Evolutionary conservation across 768 basidiomycete species (phyloP), one percentile per base, ranked within the genome.

Genomic region (Russula sp.): DNA sequence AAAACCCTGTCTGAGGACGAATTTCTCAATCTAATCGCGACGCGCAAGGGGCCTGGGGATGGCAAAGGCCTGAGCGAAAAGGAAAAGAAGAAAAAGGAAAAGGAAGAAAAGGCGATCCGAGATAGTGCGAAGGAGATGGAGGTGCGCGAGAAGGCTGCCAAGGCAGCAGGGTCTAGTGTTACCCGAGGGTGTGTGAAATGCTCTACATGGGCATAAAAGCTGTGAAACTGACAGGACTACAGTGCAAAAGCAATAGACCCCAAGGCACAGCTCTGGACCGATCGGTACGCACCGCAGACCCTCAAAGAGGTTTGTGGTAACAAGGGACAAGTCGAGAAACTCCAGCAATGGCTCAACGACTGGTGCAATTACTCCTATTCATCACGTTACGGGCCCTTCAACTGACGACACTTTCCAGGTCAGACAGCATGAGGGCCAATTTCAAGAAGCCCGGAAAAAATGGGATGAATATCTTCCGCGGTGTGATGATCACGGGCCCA

Each of bases 361-460:
- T 99, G 97, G 96, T 94, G 35, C 57, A 84, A 71, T 52, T 42
- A 14, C 45, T 22, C 44, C 27, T 34, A 27, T 16, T 16, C 44
- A 8, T 18, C 16, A 16, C 10, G 1, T 27, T 13, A 20, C 35
- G 27, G 32, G 40, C 20, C 22, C 51, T 14, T 27, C 57, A 39
- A 14, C 54, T 68, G 1, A 64, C 5, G 27, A 14, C 18, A 1
- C 20, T 32, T 37, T 27, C 22, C 69, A 98, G 95, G 95, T 78
- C 87, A 14, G 76, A 77, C 57, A 90, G 84, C 68, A 72, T 87
- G 68, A 89, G 89, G 63, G 78, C 78, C 0, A 83, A 81, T 1
- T 98, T 98, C 77, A 98, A 93, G 76, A 97, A 95, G 69, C 94
- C 94, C 1, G 97, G 97, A 4, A 95, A 95, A 75, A 85, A 83